These are phyloP conservation scores for Rhynchospora tenuis DNA, from an alignment of 176 grass and related monocot genomes.

Conservation along the genomic window DNA sequence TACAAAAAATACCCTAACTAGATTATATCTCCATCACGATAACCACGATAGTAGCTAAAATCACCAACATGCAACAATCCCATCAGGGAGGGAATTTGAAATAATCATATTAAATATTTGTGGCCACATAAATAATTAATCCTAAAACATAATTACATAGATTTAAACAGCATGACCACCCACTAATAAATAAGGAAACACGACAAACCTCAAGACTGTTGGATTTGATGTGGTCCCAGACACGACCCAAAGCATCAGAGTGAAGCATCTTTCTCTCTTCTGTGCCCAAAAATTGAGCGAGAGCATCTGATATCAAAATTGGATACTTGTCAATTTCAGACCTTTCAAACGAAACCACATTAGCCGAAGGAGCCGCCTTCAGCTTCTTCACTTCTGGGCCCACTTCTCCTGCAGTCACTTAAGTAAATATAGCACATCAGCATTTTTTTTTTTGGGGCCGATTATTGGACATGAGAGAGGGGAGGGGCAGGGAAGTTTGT, in stretches of 20 bases:
- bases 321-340: slow-evolving; percentile 39
- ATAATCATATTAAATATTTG: neutral
- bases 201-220: slow-evolving; percentile 76
- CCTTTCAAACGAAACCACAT: slow-evolving; percentile 40
- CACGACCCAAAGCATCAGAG: slow-evolving; percentile 61
- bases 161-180: neutral
- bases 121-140: neutral
- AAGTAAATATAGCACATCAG: slow-evolving; percentile 16
- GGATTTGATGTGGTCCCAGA: slow-evolving; percentile 94
- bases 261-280: slow-evolving; percentile 76
- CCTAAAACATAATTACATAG: neutral
- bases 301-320: slow-evolving; percentile 62
- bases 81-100: neutral
- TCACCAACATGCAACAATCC: neutral
- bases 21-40: neutral
- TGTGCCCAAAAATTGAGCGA: slow-evolving; percentile 74
- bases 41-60: neutral
- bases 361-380: slow-evolving; percentile 33
- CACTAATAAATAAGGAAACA: slow-evolving; percentile 7
- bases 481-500: neutral
- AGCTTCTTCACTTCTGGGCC: slow-evolving; percentile 52
- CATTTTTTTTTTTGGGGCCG: neutral
- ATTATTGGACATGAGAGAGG: neutral
- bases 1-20: neutral
- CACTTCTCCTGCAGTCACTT: slow-evolving; percentile 58